Percentiles rank a stretch among this genome's conserved stretches.
phyloP scores from a whole-genome alignment of 345 rosid genomes.

The Eucalyptus brandiana region DNA sequence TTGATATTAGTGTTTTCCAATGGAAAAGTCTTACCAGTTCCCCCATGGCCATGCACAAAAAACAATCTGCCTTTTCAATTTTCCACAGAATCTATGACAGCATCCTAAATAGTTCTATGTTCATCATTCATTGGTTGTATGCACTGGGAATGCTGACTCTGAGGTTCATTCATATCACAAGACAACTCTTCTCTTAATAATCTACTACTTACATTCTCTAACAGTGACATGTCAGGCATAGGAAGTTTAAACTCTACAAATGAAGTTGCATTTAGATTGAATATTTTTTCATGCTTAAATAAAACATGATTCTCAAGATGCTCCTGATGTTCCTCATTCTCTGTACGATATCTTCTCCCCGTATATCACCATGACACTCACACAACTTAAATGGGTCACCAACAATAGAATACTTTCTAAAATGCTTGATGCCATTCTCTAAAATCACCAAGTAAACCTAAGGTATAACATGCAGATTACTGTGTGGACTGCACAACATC shows the following conservation, averaged over 20 bases:
- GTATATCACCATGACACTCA: background rate
- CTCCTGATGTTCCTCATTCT: background rate
- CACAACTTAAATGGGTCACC: background rate
- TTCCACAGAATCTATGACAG: background rate
- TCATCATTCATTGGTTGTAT: background rate
- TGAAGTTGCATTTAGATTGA: background rate
- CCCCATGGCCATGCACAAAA: background rate
- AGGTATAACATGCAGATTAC: background rate
- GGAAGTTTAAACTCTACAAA: background rate
- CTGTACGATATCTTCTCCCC: background rate
- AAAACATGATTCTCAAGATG: background rate
- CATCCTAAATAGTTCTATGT: background rate
- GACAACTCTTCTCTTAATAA: background rate
- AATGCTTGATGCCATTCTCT: background rate
- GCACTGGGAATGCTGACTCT: background rate
- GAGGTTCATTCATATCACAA: background rate
- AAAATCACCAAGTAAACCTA: background rate
- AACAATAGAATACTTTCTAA: too few species aligned
- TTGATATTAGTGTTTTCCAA: background rate
- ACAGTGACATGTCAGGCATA: background rate
- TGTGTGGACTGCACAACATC: background rate
- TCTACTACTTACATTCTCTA: background rate
- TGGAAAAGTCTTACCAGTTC: background rate
- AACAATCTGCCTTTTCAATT: background rate
- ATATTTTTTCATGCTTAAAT: background rate